Conservation (phyloP, 306 rosid genomes). For the Hippophae rhamnoides region DNA sequence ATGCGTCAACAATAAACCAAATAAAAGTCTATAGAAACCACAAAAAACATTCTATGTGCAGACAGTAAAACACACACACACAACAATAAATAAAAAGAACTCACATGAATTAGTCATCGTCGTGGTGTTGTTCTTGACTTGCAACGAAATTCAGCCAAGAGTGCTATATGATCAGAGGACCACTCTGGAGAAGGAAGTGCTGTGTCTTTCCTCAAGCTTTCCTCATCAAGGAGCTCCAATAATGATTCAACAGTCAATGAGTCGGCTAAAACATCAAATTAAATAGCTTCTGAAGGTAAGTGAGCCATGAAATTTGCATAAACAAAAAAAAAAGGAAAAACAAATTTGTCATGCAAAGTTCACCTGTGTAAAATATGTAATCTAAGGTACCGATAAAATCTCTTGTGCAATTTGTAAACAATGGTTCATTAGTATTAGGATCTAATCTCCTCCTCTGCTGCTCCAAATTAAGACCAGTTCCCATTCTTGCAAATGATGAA, state of each 20-base stretch:
- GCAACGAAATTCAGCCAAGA: slow-evolving; percentile 89
- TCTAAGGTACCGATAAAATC: slow-evolving; percentile 94
- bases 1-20: too few species aligned
- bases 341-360: slow-evolving; percentile 12
- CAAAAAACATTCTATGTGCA: too few species aligned
- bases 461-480: slow-evolving; percentile 54
- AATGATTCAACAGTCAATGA: slow-evolving; percentile 83
- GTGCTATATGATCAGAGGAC: slow-evolving; percentile 98
- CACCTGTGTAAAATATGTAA: slow-evolving; percentile 96
- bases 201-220: slow-evolving; percentile 90
- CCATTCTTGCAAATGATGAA: slow-evolving; percentile 71
- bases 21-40: too few species aligned
- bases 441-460: slow-evolving; percentile 79
- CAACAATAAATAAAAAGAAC: not conserved
- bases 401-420: slow-evolving; percentile 82
- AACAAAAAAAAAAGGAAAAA: slow-evolving; percentile 5
- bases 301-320: not conserved
- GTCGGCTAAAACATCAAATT: slow-evolving; percentile 63
- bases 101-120: slow-evolving; percentile 54
- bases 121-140: slow-evolving; percentile 51
- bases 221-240: slow-evolving; percentile 93
- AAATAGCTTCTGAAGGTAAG: not conserved
- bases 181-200: slow-evolving; percentile 99
- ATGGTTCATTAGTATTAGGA: slow-evolving; percentile 72
- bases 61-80: too few species aligned